Conservation (phyloP, 2,329 filamentous ascomycete genomes). For the Aureobasidium sp. region DNA sequence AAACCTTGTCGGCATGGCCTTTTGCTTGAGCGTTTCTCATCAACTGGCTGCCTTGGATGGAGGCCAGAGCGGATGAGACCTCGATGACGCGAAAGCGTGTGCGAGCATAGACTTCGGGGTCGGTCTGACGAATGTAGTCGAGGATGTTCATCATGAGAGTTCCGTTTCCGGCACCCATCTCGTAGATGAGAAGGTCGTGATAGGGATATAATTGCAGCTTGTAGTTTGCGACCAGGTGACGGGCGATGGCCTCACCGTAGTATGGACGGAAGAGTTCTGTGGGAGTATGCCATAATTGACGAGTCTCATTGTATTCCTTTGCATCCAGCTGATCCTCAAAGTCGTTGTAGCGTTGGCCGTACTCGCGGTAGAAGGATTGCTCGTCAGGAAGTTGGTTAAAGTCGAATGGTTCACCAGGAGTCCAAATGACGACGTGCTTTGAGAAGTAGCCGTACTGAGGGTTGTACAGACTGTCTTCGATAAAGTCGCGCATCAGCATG, state of each 20-base stretch:
- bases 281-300: conserved; percentile 96
- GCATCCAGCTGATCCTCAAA: conserved; percentile 86
- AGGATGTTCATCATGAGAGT: conserved; percentile 98
- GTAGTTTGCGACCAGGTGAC: conserved; percentile 93
- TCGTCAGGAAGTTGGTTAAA: conserved; percentile 79
- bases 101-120: conserved; percentile 87
- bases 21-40: conserved; percentile 58
- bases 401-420: conserved; percentile 81
- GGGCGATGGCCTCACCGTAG: conserved; percentile 95
- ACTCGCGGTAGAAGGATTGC: conserved; percentile 68
- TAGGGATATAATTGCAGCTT: conserved; percentile 90
- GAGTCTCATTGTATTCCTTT: conserved; percentile 61
- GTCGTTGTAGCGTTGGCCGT: conserved; percentile 74
- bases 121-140: conserved; percentile 84
- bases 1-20: conserved; percentile 77
- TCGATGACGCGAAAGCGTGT: conserved; percentile 95
- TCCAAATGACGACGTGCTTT: conserved; percentile 94
- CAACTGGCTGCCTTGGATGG: conserved; percentile 67
- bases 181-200: conserved; percentile 95
- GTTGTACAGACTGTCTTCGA: conserved; percentile 94
- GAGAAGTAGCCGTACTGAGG: conserved; percentile 94
- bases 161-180: conserved; percentile 95
- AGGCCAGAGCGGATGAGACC: conserved; percentile 76
- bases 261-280: conserved; percentile 95
- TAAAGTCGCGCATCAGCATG: conserved; percentile 96